Conservation (phyloP, 73 alveolate genomes). For the Symbiodinium pilosum region DNA sequence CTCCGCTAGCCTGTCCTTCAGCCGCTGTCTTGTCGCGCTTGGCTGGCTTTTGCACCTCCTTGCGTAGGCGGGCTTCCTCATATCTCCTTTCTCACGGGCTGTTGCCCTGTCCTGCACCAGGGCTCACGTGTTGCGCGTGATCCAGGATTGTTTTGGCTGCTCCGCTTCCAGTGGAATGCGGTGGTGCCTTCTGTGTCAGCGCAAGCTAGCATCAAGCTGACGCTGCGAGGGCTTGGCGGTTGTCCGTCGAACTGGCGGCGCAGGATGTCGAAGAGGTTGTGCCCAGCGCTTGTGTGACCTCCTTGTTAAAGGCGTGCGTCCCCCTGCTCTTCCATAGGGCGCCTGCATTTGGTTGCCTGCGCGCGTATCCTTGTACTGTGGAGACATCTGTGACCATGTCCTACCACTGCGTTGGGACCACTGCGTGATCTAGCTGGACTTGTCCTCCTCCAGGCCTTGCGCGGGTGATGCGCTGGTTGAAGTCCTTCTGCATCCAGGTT, state of each 20-base stretch:
- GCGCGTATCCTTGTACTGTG: no score
- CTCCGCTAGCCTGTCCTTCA: no score
- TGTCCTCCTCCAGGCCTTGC: neutral
- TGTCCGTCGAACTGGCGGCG: neutral
- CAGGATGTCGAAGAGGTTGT: no score
- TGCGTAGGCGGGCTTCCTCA: neutral
- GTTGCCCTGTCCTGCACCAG: neutral
- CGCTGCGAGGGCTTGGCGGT: neutral
- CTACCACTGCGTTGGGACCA: no score
- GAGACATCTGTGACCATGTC: no score
- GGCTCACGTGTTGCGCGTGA: neutral
- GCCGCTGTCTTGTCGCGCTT: neutral
- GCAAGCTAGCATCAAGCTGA: neutral
- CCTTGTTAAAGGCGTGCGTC: no score
- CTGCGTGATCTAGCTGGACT: no score
- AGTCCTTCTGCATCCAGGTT: neutral
- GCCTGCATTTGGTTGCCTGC: neutral
- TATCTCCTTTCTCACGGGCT: neutral
- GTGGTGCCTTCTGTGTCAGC: neutral
- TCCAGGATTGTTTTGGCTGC: neutral
- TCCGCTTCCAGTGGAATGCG: neutral
- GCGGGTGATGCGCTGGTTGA: neutral
- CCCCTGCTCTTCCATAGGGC: no score
- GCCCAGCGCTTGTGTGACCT: no score
- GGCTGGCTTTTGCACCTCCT: neutral